Conservation (phyloP, 768 basidiomycete species). For the Macrocybe gigantea region DNA sequence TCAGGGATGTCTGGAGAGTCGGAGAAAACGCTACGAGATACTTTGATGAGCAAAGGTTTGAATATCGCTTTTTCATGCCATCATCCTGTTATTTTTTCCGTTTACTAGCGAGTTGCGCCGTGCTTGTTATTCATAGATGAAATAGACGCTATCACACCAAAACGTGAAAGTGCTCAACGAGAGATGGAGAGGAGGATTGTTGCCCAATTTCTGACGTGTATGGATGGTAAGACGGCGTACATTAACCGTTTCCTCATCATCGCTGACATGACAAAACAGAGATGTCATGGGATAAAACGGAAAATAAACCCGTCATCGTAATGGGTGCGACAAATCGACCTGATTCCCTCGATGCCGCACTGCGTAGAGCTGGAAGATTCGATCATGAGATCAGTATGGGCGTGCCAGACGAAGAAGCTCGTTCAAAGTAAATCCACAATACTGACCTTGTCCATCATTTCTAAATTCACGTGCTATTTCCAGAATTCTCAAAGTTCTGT, state of each 20-base stretch:
- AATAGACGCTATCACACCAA: constrained; percentile 96
- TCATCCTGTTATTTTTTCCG: neutral
- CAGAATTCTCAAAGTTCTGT: constrained; percentile 87
- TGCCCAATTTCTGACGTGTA: constrained; percentile 95
- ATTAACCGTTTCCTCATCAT: neutral
- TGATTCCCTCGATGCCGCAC: constrained; percentile 89
- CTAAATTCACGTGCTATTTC: neutral
- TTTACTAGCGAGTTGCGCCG: constrained; percentile 72
- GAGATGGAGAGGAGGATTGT: constrained; percentile 99
- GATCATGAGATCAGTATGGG: constrained; percentile 98
- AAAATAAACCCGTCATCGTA: constrained; percentile 88
- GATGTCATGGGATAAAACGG: constrained; percentile 91
- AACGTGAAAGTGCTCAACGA: constrained; percentile 94
- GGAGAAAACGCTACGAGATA: constrained; percentile 92
- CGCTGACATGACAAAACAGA: constrained; percentile 39
- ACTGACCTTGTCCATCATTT: neutral
- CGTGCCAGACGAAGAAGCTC: constrained; percentile 87
- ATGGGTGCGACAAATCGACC: constrained; percentile 97
- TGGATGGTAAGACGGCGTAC: constrained; percentile 71
- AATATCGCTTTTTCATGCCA: neutral
- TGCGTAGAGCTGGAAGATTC: constrained; percentile 90
- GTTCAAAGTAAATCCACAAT: constrained; percentile 66
- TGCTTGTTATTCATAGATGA: constrained; percentile 96
- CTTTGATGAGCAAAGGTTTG: constrained; percentile 89
- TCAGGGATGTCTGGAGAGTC: constrained; percentile 99